phyloP scores from a whole-genome alignment of 192 early-diverging fungal genomes.

The Oehlia diaphana region DNA sequence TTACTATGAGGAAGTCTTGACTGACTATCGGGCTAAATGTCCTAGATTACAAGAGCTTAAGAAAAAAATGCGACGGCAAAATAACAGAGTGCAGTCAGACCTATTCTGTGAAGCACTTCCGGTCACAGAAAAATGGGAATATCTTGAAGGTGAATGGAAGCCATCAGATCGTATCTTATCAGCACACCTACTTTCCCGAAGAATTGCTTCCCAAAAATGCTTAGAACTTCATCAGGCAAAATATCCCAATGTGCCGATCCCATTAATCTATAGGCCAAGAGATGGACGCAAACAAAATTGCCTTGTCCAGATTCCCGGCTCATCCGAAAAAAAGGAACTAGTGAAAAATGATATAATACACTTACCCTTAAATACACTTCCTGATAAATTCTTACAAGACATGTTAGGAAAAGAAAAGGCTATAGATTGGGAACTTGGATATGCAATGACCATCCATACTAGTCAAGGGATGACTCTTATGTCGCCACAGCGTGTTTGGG shows the following conservation, averaged over 20 bases:
- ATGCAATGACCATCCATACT: constrained; percentile 21
- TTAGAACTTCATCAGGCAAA: no score
- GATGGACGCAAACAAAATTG: constrained; percentile 28
- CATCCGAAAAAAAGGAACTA: constrained; percentile 21
- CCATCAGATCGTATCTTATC: no score
- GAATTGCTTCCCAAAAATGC: no score
- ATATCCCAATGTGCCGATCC: constrained; percentile 12
- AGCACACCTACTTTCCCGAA: no score
- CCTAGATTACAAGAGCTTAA: no score
- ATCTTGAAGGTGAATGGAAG: no score
- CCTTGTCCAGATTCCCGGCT: constrained; percentile 8
- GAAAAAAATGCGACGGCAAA: no score
- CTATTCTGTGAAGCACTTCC: no score
- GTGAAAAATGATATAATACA: constrained; percentile 30
- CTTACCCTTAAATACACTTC: constrained; percentile 15
- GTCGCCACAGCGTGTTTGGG: constrained; percentile 22
- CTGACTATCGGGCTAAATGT: no score
- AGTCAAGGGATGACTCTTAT: constrained; percentile 28
- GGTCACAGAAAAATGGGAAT: no score
- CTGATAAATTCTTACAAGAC: constrained; percentile 21
- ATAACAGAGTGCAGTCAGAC: no score
- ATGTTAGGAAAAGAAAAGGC: constrained; percentile 22
- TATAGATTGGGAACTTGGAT: constrained; percentile 17
- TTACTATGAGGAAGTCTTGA: no score
- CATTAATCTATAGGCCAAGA: constrained; percentile 28